Base-by-base conservation (phyloP, 208 protist species). In the Leishmania aethiopica region DNA sequence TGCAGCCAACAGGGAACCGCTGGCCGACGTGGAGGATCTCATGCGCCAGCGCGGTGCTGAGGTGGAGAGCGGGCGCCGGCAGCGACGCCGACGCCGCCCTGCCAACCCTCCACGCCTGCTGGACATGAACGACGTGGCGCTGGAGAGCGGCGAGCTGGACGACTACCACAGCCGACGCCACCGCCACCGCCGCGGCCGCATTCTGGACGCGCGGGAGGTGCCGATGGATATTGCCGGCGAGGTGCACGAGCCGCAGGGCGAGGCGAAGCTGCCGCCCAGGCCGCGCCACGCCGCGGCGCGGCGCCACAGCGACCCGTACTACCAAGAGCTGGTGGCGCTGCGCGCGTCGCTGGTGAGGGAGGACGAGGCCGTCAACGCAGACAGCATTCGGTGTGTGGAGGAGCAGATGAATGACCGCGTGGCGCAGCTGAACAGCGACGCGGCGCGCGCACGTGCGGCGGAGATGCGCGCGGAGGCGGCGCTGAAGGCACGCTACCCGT, bases 281-380 rank as follows among this genome's bases (percentile, higher is more conserved):
- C 73, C 79, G 11, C 80, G 62, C 28, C 80, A 37, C 49, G 80
- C 84, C 25, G 75, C 85, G 28, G 53, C 72, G n/a, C 67, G 82
- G 67, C 53, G 78, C 71, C 53, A 32, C 67, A 86, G 70, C 77
- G 87, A 90, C 77, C 67, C 84, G 22, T 91, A 91, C 78, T 93
- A 89, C 80, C 83, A 89, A 67, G 88, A 93, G 87, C 87, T 92
- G 73, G n/a, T 28, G 67, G 80, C 85, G 60, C 78, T 88, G 55
- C 83, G 83, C 74, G 80, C 83, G 67, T 57, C 81, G 45, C 79
- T 92, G 45, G 73, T 86, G 51, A 79, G 62, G 28, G 84, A 90
- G 82, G 84, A 85, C 51, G 82, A 82, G 53, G 75, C 73, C n/a
- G 81, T 59, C 70, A 86, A 91, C 79, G 84, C 77, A 49, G 70